A percentile compares a stretch with the other conserved stretches of the same genome.
These are phyloP conservation scores for Pseudocercospora cruenta DNA, from an alignment of 2,329 filamentous ascomycete genomes.

Conservation along the genomic window DNA sequence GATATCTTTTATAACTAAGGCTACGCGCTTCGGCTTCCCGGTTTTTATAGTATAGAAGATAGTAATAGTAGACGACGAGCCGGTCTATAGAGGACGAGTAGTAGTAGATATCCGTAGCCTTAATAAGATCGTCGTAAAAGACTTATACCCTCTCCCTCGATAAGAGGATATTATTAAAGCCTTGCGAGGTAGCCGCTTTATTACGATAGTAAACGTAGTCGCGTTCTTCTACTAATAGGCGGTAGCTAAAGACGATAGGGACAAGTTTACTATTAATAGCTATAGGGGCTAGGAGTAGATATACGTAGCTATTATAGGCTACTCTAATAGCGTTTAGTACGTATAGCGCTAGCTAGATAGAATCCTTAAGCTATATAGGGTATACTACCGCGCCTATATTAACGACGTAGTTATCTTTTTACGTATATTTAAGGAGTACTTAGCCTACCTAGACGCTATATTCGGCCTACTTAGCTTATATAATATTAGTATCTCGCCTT, in stretches of 20 bases:
- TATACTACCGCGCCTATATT: background rate
- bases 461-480: background rate
- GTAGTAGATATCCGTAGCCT: background rate
- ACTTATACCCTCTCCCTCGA: background rate
- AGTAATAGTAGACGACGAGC: background rate
- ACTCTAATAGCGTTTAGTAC: background rate
- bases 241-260: no score
- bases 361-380: background rate
- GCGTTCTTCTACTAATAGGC: background rate
- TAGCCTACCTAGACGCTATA: background rate
- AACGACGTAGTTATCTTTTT: background rate
- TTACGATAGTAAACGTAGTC: background rate
- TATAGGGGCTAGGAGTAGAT: background rate
- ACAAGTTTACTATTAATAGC: no score
- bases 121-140: background rate
- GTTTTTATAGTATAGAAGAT: background rate
- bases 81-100: background rate
- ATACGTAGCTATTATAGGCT: background rate
- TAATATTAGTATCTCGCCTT: background rate
- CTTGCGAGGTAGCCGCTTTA: background rate
- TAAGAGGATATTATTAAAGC: background rate
- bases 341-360: background rate
- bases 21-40: background rate
- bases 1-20: background rate
- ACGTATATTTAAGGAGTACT: background rate